Conservation (phyloP, 352 stramenopile species). For the Pythium rishiriense region DNA sequence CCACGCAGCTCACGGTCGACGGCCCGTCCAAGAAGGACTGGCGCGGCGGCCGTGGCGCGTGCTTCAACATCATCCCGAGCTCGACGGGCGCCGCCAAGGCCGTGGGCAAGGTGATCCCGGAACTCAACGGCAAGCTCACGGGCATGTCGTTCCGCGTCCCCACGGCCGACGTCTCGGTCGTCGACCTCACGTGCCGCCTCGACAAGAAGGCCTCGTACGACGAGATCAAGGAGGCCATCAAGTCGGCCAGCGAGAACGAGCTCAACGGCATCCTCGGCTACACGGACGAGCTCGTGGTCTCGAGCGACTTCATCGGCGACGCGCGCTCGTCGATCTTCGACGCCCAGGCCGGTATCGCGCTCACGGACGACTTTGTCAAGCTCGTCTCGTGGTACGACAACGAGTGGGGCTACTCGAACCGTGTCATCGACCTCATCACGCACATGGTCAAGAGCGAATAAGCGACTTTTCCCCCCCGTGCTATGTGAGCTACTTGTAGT, state of each 20-base stretch:
- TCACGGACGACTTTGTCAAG: constrained; percentile 99
- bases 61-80: constrained; percentile 99
- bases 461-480: too few species aligned
- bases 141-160: constrained; percentile 92
- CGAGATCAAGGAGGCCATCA: constrained; percentile 97
- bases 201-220: constrained; percentile 95
- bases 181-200: constrained; percentile 86
- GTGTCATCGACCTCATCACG: constrained; percentile 97
- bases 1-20: constrained; percentile 97
- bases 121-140: constrained; percentile 91
- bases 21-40: constrained; percentile 98
- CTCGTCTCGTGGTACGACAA: constrained; percentile 99
- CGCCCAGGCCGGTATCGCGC: constrained; percentile 95
- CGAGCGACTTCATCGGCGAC: constrained; percentile 97
- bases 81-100: constrained; percentile 98
- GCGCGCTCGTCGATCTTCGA: constrained; percentile 98
- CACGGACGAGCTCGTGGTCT: constrained; percentile 97
- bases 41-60: constrained; percentile 95
- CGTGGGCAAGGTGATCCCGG: constrained; percentile 98
- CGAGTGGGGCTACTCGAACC: constrained; percentile 98
- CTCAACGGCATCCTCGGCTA: constrained; percentile 99
- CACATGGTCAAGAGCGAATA: constrained; percentile 94
- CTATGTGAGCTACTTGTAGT: too few species aligned
- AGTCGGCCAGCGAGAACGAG: constrained; percentile 91
- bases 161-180: constrained; percentile 88